A percentile compares a stretch with the other conserved stretches of the same genome.
phyloP scores from a whole-genome alignment of 306 rosid species.

The Prinsepia uniflora region DNA sequence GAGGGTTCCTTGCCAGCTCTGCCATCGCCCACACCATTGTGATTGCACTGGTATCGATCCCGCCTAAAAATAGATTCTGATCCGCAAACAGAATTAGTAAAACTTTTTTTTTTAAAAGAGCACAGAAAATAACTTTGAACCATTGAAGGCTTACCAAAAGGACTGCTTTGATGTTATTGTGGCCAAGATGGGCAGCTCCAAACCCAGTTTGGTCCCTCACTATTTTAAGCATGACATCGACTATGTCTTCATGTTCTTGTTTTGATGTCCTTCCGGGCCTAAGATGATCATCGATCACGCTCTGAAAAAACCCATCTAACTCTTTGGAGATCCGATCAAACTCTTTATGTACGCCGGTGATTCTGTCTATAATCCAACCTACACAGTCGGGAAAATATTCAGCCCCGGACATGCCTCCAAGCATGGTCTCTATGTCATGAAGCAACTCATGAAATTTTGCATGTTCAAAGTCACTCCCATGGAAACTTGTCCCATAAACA shows the following conservation, averaged over 20 bases:
- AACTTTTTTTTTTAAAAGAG: no score
- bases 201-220: slow-evolving; percentile 5
- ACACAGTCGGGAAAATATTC: slow-evolving; percentile 30
- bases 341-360: slow-evolving; percentile 23
- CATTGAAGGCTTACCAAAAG: slow-evolving; percentile 26
- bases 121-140: no score
- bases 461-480: neutral
- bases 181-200: slow-evolving; percentile 3
- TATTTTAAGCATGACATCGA: slow-evolving; percentile 26
- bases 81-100: neutral
- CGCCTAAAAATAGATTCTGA: slow-evolving; percentile 39
- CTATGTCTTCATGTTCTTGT: slow-evolving; percentile 21
- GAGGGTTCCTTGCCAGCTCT: slow-evolving; percentile 36
- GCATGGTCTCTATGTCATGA: neutral
- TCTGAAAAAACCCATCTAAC: slow-evolving; percentile 42
- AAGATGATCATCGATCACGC: slow-evolving; percentile 32
- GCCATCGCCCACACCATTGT: slow-evolving; percentile 44
- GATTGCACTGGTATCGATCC: slow-evolving; percentile 32
- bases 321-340: slow-evolving; percentile 36
- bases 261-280: neutral
- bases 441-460: slow-evolving; percentile 12
- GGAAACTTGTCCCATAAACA: slow-evolving; percentile 24
- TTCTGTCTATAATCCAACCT: slow-evolving; percentile 37
- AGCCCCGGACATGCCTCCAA: slow-evolving; percentile 33
- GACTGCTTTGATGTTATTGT: slow-evolving; percentile 36